These are phyloP conservation scores for Phytophthora ramorum DNA, from an alignment of 352 stramenopile genomes.

Conservation along the genomic window DNA sequence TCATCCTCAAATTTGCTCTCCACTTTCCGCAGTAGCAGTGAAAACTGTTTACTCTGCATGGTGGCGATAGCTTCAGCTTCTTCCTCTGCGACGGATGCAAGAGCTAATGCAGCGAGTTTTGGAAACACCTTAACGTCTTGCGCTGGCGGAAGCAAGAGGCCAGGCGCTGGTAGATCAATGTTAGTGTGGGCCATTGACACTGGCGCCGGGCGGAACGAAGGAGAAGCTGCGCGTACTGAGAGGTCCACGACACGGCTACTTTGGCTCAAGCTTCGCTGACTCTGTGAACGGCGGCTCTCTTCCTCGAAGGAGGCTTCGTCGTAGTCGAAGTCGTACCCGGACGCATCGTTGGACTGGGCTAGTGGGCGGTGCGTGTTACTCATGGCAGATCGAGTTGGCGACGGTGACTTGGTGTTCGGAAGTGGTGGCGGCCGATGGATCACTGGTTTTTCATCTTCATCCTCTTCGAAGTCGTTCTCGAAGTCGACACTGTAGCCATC, in stretches of 20 bases:
- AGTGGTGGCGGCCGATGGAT: not conserved
- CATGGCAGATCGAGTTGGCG: slow-evolving; percentile 19
- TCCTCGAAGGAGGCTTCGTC: slow-evolving; percentile 75
- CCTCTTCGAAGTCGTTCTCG: slow-evolving; percentile 56
- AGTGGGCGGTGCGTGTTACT: slow-evolving; percentile 20
- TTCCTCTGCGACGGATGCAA: slow-evolving; percentile 32
- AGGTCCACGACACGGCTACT: slow-evolving; percentile 66
- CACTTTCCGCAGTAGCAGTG: slow-evolving; percentile 75
- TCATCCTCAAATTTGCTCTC: slow-evolving; percentile 86
- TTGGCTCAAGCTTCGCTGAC: slow-evolving; percentile 36
- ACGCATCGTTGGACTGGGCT: slow-evolving; percentile 23
- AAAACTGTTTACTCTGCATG: slow-evolving; percentile 55
- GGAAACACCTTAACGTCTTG: slow-evolving; percentile 57
- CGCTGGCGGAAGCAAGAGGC: slow-evolving; percentile 25
- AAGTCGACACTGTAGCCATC: slow-evolving; percentile 79
- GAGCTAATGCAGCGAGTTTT: slow-evolving; percentile 30
- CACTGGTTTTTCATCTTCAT: slow-evolving; percentile 13
- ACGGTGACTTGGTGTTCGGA: slow-evolving; percentile 8
- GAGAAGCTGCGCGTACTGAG: slow-evolving; percentile 60
- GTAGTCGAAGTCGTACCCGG: slow-evolving; percentile 65
- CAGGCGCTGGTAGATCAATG: slow-evolving; percentile 17
- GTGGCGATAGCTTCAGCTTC: slow-evolving; percentile 31
- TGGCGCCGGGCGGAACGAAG: slow-evolving; percentile 34
- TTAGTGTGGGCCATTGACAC: slow-evolving; percentile 7
- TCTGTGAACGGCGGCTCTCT: slow-evolving; percentile 63